Base-by-base conservation (phyloP, 2,329 filamentous ascomycete species). In the Beauveria asiatica region DNA sequence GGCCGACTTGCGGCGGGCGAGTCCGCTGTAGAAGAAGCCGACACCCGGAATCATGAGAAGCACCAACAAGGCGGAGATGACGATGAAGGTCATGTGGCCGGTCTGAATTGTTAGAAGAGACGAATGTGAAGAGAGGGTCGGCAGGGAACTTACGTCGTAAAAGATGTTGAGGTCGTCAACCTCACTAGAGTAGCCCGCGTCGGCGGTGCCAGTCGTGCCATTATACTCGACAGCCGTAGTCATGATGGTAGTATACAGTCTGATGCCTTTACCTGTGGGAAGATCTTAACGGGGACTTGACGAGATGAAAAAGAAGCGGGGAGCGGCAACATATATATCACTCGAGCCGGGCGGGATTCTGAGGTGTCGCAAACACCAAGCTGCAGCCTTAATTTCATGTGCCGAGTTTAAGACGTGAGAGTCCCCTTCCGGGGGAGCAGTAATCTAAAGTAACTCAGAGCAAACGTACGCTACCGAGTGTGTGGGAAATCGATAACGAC, bases 31-130 rank as follows among this genome's bases (percentile, higher is more conserved):
- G 82, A 96, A 96, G 81, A 96, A 94, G 57, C 90, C 92, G 69
- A 96, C 91, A 61, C 92, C 92, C 42, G 92, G 92, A 72, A 96
- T 91, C 91, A 96, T 96, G 70, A 96, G 85, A 67, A 96, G 79
- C 61, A 96, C 91, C 53, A 96, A 83, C 17, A 89, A 90, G 3
- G 90, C 83, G 39, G 84, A 85, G 57, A 85, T 84, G 68, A 92
- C 79, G 70, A 96, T 83, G 87, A 90, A 96, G 61, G 87, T 84
- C 69, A 96, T 85, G 75, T 96, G 85, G 70, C 91, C 92, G 62
- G 86, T 82, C 87, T 93, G 61, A 33, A 45, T 17, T 45, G 19
- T 51, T 49, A 62, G 41, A 42, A 21, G 17, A 5, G 23, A 30
- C 7, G 62, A 62, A 16, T 10, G 33, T 48, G 69, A 69, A 68